Percentiles rank a stretch among this genome's conserved stretches.
phyloP scores from a whole-genome alignment of 2,329 filamentous ascomycete species.

The Botrytis byssoidea region DNA sequence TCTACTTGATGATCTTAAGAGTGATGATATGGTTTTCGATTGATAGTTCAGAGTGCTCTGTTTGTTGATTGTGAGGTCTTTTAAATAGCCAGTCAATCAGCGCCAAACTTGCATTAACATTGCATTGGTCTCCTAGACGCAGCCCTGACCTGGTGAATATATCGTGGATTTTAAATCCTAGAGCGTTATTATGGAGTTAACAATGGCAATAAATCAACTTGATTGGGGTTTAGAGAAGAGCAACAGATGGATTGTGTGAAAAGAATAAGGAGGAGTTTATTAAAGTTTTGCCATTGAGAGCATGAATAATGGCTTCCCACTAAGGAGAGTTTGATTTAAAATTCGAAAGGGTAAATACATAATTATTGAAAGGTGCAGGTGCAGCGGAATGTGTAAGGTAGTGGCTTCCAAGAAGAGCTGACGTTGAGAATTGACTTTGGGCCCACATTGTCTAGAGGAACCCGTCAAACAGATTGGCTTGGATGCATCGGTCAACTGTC shows the following conservation, averaged over 20 bases:
- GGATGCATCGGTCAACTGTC: background rate
- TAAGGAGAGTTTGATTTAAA: background rate
- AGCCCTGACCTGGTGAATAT: background rate
- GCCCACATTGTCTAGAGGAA: background rate
- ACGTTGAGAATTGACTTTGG: conserved; percentile 10
- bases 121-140: background rate
- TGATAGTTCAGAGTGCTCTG: background rate
- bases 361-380: conserved; percentile 8
- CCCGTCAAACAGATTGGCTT: background rate
- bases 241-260: background rate
- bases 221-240: background rate
- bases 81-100: background rate
- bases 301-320: background rate
- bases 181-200: background rate
- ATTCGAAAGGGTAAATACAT: background rate
- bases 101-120: background rate
- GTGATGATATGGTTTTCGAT: background rate
- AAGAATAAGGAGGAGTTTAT: background rate
- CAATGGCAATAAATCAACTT: background rate
- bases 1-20: background rate
- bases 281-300: background rate
- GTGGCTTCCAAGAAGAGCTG: conserved; percentile 13
- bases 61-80: background rate
- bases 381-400: conserved; percentile 5
- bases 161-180: background rate